A percentile compares a stretch with the other conserved stretches of the same genome.
phyloP scores from a whole-genome alignment of 78 protist species.

The Dictyostelium discoideum region DNA sequence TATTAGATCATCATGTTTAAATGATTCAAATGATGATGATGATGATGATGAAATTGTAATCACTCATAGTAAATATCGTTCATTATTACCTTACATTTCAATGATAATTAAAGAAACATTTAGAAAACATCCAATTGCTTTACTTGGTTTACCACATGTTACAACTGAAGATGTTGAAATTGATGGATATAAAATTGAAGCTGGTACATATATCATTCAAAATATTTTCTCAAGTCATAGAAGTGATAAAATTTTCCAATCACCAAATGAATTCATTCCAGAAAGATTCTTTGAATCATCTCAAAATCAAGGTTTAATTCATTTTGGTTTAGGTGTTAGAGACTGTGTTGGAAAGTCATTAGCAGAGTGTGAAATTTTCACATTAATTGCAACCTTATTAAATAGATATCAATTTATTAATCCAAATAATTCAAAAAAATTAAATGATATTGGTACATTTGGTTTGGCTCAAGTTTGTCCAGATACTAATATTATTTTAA shows the following conservation, averaged over 20 bases:
- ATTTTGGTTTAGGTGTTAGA: conserved; percentile 15
- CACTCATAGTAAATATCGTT: not conserved
- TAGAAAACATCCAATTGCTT: conserved; percentile 26
- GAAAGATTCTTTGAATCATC: conserved; percentile 22
- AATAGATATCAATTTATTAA: conserved; percentile 15
- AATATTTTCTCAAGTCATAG: not conserved
- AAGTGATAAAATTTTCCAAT: not conserved
- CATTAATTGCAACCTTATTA: not conserved
- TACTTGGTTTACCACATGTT: conserved; percentile 28
- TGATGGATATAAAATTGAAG: not conserved
- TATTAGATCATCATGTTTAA: not conserved
- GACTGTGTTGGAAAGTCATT: not conserved
- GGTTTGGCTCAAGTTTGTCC: conserved; percentile 19
- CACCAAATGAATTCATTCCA: conserved; percentile 38
- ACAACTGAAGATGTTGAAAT: conserved; percentile 12
- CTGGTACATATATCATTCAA: not conserved
- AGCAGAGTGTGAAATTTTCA: conserved; percentile 14
- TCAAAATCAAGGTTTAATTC: not conserved
- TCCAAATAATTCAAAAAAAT: not conserved
- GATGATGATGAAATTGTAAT: not conserved
- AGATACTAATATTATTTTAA: not conserved
- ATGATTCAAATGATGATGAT: not conserved
- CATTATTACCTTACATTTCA: not conserved
- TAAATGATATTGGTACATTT: not conserved
- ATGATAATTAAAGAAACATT: conserved; percentile 16